Percentiles rank a stretch among this genome's conserved stretches.
These are phyloP conservation scores for Fraxinus latifolia DNA, from an alignment of 305 asterid species.

Conservation along the genomic window DNA sequence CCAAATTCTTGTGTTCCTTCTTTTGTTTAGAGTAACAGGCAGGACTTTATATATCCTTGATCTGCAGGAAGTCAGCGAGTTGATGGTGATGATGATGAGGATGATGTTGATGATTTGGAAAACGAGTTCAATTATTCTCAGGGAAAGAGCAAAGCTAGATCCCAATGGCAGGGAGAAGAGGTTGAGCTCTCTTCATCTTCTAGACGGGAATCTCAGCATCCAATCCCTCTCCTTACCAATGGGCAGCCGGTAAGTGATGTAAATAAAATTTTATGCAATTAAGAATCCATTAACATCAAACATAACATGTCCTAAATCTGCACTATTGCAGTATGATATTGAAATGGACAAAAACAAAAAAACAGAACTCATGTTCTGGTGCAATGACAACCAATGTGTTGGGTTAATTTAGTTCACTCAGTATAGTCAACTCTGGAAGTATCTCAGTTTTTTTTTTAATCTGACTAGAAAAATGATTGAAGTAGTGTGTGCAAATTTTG, in stretches of 20 bases:
- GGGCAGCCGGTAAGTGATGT: slow-evolving; percentile 59
- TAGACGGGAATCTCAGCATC: slow-evolving; percentile 65
- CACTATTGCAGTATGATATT: not conserved
- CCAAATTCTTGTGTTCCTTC: not conserved
- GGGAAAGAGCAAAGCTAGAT: slow-evolving; percentile 58
- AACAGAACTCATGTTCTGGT: not conserved
- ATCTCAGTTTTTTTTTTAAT: not conserved
- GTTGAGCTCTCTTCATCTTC: slow-evolving; percentile 72
- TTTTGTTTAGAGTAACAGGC: not conserved
- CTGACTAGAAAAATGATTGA: not conserved
- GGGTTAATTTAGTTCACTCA: not conserved
- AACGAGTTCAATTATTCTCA: slow-evolving; percentile 54
- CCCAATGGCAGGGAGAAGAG: slow-evolving; percentile 76
- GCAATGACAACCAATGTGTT: not conserved
- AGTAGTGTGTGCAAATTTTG: not conserved
- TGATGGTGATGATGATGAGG: slow-evolving; percentile 74
- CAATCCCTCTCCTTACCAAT: slow-evolving; percentile 70
- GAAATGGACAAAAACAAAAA: not conserved
- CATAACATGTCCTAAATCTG: not conserved
- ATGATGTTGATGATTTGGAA: slow-evolving; percentile 65
- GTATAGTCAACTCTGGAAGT: not conserved
- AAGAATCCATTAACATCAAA: not conserved
- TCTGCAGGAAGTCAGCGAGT: slow-evolving; percentile 66
- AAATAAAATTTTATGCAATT: not conserved
- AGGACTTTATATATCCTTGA: slow-evolving; percentile 40